These are phyloP conservation scores for Paramecium sonneborni DNA, from an alignment of 73 alveolate genomes.

Conservation along the genomic window DNA sequence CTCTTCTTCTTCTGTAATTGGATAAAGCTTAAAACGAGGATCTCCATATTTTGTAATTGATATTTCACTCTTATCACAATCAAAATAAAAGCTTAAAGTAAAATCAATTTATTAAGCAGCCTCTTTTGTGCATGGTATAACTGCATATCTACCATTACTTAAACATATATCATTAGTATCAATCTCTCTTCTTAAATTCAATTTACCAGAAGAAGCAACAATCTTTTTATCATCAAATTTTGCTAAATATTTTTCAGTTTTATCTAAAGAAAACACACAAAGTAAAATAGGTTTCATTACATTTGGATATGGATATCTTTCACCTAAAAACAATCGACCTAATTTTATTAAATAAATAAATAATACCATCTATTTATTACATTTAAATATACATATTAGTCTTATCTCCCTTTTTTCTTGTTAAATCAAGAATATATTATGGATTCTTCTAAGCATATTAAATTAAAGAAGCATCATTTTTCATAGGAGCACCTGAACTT, in stretches of 20 bases:
- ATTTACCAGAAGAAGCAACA: conserved; percentile 67
- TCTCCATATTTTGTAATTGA: conserved; percentile 11
- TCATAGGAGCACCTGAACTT: conserved; percentile 86
- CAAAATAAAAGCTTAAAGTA: conserved; percentile 38
- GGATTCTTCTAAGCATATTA: conserved; percentile 65
- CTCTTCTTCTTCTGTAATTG: conserved; percentile 43
- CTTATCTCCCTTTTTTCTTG: conserved; percentile 63
- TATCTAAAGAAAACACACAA: conserved; percentile 58
- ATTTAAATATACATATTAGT: conserved; percentile 83
- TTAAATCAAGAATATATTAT: conserved; percentile 38
- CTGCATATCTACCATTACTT: conserved; percentile 57
- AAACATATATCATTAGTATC: not conserved
- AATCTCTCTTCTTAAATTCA: conserved; percentile 73
- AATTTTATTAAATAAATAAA: conserved; percentile 29
- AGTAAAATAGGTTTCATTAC: conserved; percentile 62
- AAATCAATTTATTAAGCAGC: conserved; percentile 41
- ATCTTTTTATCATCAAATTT: conserved; percentile 65
- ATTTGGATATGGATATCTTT: conserved; percentile 73
- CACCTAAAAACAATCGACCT: conserved; percentile 67
- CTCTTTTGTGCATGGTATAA: conserved; percentile 63
- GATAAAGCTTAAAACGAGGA: not conserved
- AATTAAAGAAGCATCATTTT: conserved; percentile 45
- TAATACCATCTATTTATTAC: conserved; percentile 89
- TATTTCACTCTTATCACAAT: conserved; percentile 41
- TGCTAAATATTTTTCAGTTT: conserved; percentile 39